Base-by-base conservation (phyloP, 2,329 filamentous ascomycete species). In the Epichloe aotearoae region DNA sequence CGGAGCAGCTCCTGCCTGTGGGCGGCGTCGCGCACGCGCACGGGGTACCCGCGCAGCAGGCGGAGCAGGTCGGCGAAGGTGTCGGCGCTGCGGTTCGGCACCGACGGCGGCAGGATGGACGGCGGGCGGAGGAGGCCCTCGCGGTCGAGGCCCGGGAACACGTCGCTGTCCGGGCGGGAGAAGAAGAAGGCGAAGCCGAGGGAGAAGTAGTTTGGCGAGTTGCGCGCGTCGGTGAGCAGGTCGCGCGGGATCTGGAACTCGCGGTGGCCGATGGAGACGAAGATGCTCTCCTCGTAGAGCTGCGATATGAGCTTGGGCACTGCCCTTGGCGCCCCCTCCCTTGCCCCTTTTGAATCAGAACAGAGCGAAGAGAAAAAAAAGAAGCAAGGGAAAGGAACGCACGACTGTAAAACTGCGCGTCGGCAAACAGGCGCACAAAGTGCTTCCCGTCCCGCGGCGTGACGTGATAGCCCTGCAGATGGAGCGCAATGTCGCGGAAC, bases 161-260 rank as follows among this genome's bases (percentile, higher is more conserved):
- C 77, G 59, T 95, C 7, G 23, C 23, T 84, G 14, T 79, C 75
- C 0, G 86, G 86, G 2, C 80, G 82, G 15, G 83, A 83, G 70
- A 95, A 95, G 74, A 95, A 94, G 59, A 88, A 79, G 38, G 83
- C 84, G 62, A 95, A 95, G 53, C 90, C 90, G 3, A 96, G 77
- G 0, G 88, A 85, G 73, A 97, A 97, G 74, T 89, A 97, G 66
- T 97, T 97, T 12, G 90, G 90, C n/a, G 82, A 83, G 68, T 97
- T 90, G 26, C 90, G 91, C 1, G 89, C 88, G 37, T 80, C 78
- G 33, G 79, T 84, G 66, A 97, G 95, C 54, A 95, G 75, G 59
- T 95, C 87, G 55, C 89, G 85, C 2, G 90, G 86, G 56, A 97
- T 90, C 63, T 89, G 85, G 67, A 97, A 97, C 59, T 93, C 82